Evolutionary conservation across 78 protist species (phyloP), one percentile per base, ranked within the genome.

Genomic region (Pigoraptor vietnamica): DNA sequence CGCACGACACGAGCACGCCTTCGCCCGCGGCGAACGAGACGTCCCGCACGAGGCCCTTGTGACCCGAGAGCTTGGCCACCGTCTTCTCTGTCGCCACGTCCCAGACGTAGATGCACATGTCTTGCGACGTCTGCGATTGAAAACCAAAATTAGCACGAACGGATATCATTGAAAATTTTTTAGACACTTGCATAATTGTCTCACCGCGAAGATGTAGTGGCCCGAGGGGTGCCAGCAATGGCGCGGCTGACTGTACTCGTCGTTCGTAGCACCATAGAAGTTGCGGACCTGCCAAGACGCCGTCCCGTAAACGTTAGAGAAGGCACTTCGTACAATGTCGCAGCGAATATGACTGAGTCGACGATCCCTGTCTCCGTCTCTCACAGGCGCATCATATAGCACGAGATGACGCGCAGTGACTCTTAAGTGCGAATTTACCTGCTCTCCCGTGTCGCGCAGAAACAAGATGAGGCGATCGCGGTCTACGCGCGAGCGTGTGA

Each of bases 241-340:
- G 23, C 92, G 81, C 25, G 92, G 92, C 1, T 33, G 23, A 36
- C 89, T 39, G 48, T 36, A 90, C 40, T 90, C 87, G 40, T 81
- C 92, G 40, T 90, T 90, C 36, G 9, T 90, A 33, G 92, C 37
- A 29, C 92, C 92, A 32, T 90, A 90, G 25, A 90, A 90, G 39
- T 25, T 24, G 56, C 55, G 34, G 0, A 90, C 9, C 92, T 90
- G 81, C 39, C 1, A 6, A 56, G 14, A 25, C 35, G 83, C 14
- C 67, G 67, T 6, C 67, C 14, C 67, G 14, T 21, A 48, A 14
- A 48, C 67, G 14, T 2, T 2, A 79, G n/a, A 25, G 35, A 79
- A 25, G 1, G n/a, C 1, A 25, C 35, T 2, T 1, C 35, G 21
- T 2, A 19, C n/a, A 25, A 25, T 25, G 56, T 40, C 56, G 14